Percentiles rank a stretch among this genome's conserved stretches.
phyloP scores from a whole-genome alignment of 2,329 filamentous ascomycete genomes.

The Cordyceps javanica region DNA sequence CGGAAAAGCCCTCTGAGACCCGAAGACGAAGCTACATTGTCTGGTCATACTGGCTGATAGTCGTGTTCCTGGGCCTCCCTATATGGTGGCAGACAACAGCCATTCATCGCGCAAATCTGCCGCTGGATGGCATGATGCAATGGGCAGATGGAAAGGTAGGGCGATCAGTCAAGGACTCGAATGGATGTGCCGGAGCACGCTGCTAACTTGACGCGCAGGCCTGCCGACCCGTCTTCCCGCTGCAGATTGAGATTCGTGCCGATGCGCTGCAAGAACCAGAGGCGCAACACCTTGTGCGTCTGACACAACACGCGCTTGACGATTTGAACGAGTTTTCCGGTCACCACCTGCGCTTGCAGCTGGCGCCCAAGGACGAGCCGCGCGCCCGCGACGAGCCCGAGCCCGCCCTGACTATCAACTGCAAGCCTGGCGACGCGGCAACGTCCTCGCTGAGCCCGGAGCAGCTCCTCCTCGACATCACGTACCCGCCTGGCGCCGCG shows the following conservation, averaged over 20 bases:
- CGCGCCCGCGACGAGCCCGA: conserved; percentile 35
- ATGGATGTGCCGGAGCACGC: too few species aligned
- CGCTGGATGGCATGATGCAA: conserved; percentile 76
- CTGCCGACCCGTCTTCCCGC: conserved; percentile 81
- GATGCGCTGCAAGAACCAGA: conserved; percentile 59
- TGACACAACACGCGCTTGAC: conserved; percentile 82
- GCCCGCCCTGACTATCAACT: conserved; percentile 62
- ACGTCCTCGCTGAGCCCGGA: conserved; percentile 62
- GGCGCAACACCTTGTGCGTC: conserved; percentile 64
- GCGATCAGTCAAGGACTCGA: conserved; percentile 14
- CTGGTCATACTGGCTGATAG: conserved; percentile 84
- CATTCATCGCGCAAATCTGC: conserved; percentile 80
- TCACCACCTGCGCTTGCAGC: conserved; percentile 62
- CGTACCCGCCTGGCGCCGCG: conserved; percentile 64
- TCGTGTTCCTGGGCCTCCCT: conserved; percentile 76
- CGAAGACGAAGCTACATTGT: conserved; percentile 69
- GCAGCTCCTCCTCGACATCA: conserved; percentile 66
- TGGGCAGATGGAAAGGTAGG: conserved; percentile 88
- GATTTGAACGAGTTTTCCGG: conserved; percentile 80
- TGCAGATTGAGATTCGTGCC: conserved; percentile 73
- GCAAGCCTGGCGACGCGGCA: conserved; percentile 58
- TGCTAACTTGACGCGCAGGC: conserved; percentile 48
- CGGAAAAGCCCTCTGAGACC: conserved; percentile 65
- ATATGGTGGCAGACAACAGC: conserved; percentile 96
- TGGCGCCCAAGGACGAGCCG: conserved; percentile 26